Percentiles rank a stretch among this genome's conserved stretches.
Conservation (phyloP, 1,284 basidiomycete genomes). For the Leccinum griseonigrum region DNA sequence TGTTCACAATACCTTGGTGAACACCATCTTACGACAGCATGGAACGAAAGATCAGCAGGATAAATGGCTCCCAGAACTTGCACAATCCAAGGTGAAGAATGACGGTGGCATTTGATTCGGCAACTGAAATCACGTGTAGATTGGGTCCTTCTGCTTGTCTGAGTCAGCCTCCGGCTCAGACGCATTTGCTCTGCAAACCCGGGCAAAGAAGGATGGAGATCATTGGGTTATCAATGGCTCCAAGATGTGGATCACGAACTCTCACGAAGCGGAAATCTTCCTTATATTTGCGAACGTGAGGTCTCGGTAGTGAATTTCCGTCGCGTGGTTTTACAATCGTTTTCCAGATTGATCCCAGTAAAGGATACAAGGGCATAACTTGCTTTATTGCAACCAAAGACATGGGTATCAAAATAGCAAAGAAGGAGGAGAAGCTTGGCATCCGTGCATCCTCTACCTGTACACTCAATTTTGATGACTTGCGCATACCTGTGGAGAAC, state of each 20-base stretch:
- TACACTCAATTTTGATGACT: constrained; percentile 93
- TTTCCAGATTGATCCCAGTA: constrained; percentile 76
- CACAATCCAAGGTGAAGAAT: constrained; percentile 68
- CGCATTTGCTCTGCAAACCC: constrained; percentile 95
- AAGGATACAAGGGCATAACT: constrained; percentile 99
- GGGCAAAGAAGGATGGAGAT: constrained; percentile 82
- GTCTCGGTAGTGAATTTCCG: not conserved
- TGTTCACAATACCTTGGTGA: constrained; percentile 98
- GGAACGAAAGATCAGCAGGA: constrained; percentile 84
- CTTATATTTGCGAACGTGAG: constrained; percentile 91
- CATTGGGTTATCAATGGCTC: constrained; percentile 89
- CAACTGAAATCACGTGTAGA: constrained; percentile 42
- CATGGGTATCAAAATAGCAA: constrained; percentile 96
- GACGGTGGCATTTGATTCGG: not conserved
- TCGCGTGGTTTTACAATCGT: not conserved
- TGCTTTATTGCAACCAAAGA: constrained; percentile 96
- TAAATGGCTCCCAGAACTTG: constrained; percentile 85
- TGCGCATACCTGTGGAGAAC: constrained; percentile 91
- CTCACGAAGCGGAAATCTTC: constrained; percentile 92
- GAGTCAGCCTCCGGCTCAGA: constrained; percentile 94
- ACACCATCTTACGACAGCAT: constrained; percentile 91
- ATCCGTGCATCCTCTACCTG: constrained; percentile 98
- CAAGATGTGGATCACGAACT: constrained; percentile 99
- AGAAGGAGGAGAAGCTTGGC: constrained; percentile 98
- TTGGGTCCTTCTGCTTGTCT: constrained; percentile 95